Evolutionary conservation across 2,329 filamentous ascomycete species (phyloP), one percentile per base, ranked within the genome.

Genomic region (Fusarium sp.): DNA sequence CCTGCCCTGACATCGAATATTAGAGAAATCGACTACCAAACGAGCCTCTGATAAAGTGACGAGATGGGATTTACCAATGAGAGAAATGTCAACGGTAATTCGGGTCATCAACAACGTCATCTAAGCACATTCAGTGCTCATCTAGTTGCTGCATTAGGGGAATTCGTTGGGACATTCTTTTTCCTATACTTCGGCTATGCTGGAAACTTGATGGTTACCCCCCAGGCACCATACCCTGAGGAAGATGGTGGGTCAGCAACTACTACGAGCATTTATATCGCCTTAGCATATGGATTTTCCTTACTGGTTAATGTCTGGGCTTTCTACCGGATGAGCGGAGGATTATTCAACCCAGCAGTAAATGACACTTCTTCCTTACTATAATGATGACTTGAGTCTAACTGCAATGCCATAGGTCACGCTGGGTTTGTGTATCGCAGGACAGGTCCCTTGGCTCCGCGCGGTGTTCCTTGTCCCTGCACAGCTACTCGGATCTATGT

Each of bases 401-500:
- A 47, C 45, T 47, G n/a, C 30, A 30, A 11, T 58, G 27, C 22
- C 20, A 6, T 24, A 70, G 67, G 67, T 70, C 2, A 69, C 67
- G 16, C 34, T 70, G 6, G 67, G 67, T 7, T 43, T 70, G 15
- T 70, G 65, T 30, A 40, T 68, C n/a, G 45, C 53, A 11, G 58
- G 65, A n/a, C 67, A 70, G 40, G 41, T 70, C 16, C 44, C 61
- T 3, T 70, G 67, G 67, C 27, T 60, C 13, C 53, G 67, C 3
- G 67, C 56, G 6, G 54, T 40, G 2, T 68, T 87, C 4, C 80
- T 89, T 53, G 80, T 88, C 53, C 74, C 82, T 8, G 83, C 85
- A 3, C 88, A 91, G 75, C 70, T 91, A 8, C 67, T 87, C 2
- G 88, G 78, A 6, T 85, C 84, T 13, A 87, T 90, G 56, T 82